Evolutionary conservation across 192 early-diverging fungal species (phyloP).

Genomic region (Umbelopsis ramanniana): DNA sequence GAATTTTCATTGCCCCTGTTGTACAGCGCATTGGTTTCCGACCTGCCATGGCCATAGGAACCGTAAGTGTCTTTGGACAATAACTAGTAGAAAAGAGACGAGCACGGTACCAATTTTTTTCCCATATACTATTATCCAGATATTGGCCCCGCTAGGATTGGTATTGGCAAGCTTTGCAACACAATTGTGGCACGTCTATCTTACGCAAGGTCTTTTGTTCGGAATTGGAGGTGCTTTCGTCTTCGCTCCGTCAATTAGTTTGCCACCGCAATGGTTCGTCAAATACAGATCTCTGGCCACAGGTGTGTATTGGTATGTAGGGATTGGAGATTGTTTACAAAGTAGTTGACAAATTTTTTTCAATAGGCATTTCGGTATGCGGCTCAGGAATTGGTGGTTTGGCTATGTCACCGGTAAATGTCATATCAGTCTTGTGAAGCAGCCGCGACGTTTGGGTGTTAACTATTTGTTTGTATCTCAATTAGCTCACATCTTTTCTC

Average conservation of each 20-base stretch:
- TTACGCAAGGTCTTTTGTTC: slow-evolving; percentile 68
- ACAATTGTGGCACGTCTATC: slow-evolving; percentile 67
- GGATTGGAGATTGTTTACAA: slow-evolving; percentile 25
- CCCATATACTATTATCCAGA: slow-evolving; percentile 15
- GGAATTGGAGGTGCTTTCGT: slow-evolving; percentile 60
- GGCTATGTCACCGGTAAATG: slow-evolving; percentile 56
- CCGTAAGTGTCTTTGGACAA: slow-evolving; percentile 9
- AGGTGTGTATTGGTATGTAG: slow-evolving; percentile 35
- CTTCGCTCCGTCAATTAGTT: slow-evolving; percentile 60
- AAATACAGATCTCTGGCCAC: slow-evolving; percentile 62
- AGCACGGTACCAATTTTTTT: no score
- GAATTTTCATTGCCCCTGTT: slow-evolving; percentile 37
- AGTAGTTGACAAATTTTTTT: neutral
- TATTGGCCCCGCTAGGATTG: slow-evolving; percentile 55
- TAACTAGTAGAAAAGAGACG: no score
- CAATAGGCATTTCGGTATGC: slow-evolving; percentile 55
- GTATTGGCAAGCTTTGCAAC: slow-evolving; percentile 64
- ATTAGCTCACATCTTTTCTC: slow-evolving; percentile 37
- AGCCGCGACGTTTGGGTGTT: neutral
- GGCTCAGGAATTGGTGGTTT: slow-evolving; percentile 71
- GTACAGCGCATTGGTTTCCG: slow-evolving; percentile 38
- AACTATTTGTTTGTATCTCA: slow-evolving; percentile 33
- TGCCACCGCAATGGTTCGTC: slow-evolving; percentile 69
- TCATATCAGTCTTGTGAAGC: slow-evolving; percentile 35
- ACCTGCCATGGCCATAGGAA: slow-evolving; percentile 35